Evolutionary conservation across 768 basidiomycete genomes (phyloP).

Genomic region (Russula vinacea): DNA sequence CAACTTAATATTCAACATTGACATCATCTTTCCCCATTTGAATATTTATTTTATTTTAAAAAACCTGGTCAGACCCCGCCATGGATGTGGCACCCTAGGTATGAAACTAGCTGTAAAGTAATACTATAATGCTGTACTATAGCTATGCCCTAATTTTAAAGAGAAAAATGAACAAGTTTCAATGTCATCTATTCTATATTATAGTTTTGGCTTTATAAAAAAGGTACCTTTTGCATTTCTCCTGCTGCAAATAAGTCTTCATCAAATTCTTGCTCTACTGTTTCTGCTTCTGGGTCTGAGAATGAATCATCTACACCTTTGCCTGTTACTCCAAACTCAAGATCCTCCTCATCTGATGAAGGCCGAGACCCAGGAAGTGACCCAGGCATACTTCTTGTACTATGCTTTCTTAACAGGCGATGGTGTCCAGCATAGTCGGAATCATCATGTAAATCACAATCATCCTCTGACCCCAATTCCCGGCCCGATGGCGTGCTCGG

Average conservation of each 20-base stretch:
- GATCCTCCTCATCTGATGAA: conserved; percentile 47
- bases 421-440: conserved; percentile 41
- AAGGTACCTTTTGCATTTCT: conserved; percentile 79
- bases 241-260: conserved; percentile 76
- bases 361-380: conserved; percentile 48
- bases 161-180: too few relatives aligned
- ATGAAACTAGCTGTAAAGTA: too few relatives aligned
- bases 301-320: conserved; percentile 35
- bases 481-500: conserved; percentile 51
- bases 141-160: too few relatives aligned
- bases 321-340: conserved; percentile 35
- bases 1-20: too few relatives aligned
- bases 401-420: conserved; percentile 50
- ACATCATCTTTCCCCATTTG: too few relatives aligned
- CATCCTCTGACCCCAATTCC: conserved; percentile 51
- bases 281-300: conserved; percentile 55
- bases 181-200: not conserved
- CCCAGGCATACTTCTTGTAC: conserved; percentile 85
- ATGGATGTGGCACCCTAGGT: too few relatives aligned
- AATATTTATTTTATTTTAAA: too few relatives aligned
- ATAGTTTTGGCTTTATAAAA: conserved; percentile 41
- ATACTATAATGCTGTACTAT: too few relatives aligned
- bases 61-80: too few relatives aligned
- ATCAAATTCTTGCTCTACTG: conserved; percentile 71
- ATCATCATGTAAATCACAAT: conserved; percentile 42